These are phyloP conservation scores for Penicillium brasilianum DNA, from an alignment of 2,329 filamentous ascomycete genomes.

Conservation along the genomic window DNA sequence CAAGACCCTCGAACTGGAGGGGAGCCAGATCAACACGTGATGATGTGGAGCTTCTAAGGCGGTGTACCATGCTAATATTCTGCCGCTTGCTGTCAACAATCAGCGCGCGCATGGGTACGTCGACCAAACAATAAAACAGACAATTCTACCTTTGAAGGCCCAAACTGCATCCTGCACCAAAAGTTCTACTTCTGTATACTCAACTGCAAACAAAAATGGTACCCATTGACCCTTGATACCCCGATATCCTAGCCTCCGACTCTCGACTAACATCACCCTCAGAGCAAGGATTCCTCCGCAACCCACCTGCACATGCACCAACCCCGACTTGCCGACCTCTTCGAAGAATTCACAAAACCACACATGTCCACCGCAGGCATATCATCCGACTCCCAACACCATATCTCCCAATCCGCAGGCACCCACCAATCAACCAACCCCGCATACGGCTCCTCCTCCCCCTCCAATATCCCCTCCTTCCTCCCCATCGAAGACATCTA, in stretches of 20 bases:
- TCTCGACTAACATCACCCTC: slow-evolving; percentile 11
- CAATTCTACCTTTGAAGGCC: not conserved
- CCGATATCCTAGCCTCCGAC: slow-evolving; percentile 9
- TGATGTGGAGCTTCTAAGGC: not conserved
- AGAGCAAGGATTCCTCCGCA: slow-evolving; percentile 58
- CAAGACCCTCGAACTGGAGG: not conserved
- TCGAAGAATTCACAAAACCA: slow-evolving; percentile 57
- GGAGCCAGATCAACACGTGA: not conserved
- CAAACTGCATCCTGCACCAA: not conserved
- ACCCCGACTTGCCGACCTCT: slow-evolving; percentile 54
- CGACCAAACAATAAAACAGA: not conserved
- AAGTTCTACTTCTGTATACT: not conserved
- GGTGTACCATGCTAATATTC: slow-evolving; percentile 8
- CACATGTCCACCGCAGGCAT: slow-evolving; percentile 38
- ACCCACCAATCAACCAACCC: slow-evolving; percentile 16
- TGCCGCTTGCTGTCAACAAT: slow-evolving; percentile 17
- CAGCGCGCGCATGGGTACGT: not conserved
- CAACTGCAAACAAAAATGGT: slow-evolving; percentile 30
- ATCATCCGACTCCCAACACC: slow-evolving; percentile 12
- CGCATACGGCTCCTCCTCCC: slow-evolving; percentile 38
- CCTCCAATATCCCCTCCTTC: slow-evolving; percentile 47
- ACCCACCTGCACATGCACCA: slow-evolving; percentile 56
- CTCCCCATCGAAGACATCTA: slow-evolving; percentile 65
- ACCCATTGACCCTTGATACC: not conserved
- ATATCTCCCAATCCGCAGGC: slow-evolving; percentile 25